Evolutionary conservation across 2,329 filamentous ascomycete genomes (phyloP).

Genomic region (Aspergillus ustus): DNA sequence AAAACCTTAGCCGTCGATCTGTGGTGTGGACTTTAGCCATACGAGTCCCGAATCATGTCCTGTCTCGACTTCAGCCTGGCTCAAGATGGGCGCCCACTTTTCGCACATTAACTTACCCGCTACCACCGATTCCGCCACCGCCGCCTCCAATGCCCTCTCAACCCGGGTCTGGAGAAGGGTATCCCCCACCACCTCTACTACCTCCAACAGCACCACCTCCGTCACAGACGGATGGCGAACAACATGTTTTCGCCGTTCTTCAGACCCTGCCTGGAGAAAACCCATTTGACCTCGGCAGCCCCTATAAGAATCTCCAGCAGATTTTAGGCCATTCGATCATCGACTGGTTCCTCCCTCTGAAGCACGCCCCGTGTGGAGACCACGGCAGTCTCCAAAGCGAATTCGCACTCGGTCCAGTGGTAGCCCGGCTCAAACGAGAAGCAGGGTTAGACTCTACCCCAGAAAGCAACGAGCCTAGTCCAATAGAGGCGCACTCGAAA

Average conservation of each 20-base stretch:
- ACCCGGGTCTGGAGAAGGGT: conserved; percentile 22
- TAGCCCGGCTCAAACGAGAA: conserved; percentile 60
- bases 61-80: conserved; percentile 41
- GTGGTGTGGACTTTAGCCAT: conserved; percentile 76
- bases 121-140: conserved; percentile 31
- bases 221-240: conserved; percentile 46
- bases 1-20: conserved; percentile 67
- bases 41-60: conserved; percentile 60
- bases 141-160: conserved; percentile 2
- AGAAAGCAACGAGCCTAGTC: conserved; percentile 6
- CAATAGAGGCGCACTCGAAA: conserved; percentile 10
- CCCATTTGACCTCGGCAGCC: conserved; percentile 76
- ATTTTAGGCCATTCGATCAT: conserved; percentile 74
- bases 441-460: conserved; percentile 39
- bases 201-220: conserved; percentile 15
- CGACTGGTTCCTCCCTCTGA: conserved; percentile 83
- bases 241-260: conserved; percentile 78
- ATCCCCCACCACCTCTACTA: conserved; percentile 41
- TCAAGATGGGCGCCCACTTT: conserved; percentile 40
- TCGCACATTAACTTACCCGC: conserved; percentile 48
- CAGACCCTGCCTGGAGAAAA: conserved; percentile 76
- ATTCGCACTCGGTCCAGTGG: conserved; percentile 68
- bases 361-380: conserved; percentile 72
- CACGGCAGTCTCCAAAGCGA: conserved; percentile 70
- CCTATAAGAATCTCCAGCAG: conserved; percentile 71